Evolutionary conservation across 495 filamentous ascomycete species (phyloP), one percentile per base, ranked within the genome.

Genomic region (Amniculicola lignicola): DNA sequence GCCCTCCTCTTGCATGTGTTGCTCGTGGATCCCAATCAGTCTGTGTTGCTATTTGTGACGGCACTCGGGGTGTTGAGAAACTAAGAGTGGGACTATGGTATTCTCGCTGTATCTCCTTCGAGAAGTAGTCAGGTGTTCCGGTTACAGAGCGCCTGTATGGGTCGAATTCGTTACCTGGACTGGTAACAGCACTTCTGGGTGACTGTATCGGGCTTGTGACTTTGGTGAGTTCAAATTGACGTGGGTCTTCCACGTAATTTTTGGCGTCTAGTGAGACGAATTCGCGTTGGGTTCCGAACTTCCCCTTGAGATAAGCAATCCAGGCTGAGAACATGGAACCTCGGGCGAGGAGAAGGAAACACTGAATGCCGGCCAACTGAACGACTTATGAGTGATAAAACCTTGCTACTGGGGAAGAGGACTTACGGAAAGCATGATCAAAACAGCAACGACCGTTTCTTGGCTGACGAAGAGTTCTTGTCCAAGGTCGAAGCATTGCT

Each of bases 241-340:
- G 81, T 62, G 77, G 74, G 51, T 87, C 82, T 65, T 77, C 73
- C 51, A 83, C 79, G 63, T 81, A 72, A 42, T 77, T 70, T 53
- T 81, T 79, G 21, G 89, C 90, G 60, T 96, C 92, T 18, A 85
- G 85, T 12, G 87, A 91, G 57, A 95, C 89, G 61, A 95, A 97
- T 63, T 97, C 93, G 43, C 73, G 79, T 65, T 74, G 66, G 54
- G 54, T 69, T 53, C 48, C 58, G 51, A 79, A 74, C 52, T 66
- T 61, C 18, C 71, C 60, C 18, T 71, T 70, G 63, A 87, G 70
- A 35, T 92, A 66, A 10, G 92, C 83, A 31, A 77, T 54, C 93
- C 93, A 98, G 47, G 87, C 94, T 14, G 76, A 76, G 44, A 95
- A 77, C 82, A 97, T 94, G 19, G 84, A 84, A 57, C 77, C 81